These are phyloP conservation scores for Eimeria brunetti DNA, from an alignment of 169 alveolate species.

Conservation along the genomic window DNA sequence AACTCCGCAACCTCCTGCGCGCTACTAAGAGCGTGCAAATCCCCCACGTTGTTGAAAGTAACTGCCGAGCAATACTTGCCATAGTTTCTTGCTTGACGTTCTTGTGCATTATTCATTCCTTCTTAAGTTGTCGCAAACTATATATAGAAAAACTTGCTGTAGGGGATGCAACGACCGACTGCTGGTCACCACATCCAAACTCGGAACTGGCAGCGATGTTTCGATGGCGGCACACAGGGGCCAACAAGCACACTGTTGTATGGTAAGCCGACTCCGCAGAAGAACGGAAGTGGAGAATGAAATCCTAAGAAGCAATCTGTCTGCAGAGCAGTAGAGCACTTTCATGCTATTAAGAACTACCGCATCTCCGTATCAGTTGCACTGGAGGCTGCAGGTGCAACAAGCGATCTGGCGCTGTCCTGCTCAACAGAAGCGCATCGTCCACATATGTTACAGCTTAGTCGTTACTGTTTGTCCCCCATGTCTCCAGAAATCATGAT, in stretches of 20 bases:
- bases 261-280: too few species aligned
- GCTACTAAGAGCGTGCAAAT: not conserved
- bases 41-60: not conserved
- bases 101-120: not conserved
- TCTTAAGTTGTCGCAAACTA: not conserved
- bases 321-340: not conserved
- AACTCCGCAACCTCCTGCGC: not conserved
- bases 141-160: too few species aligned
- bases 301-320: not conserved
- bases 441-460: not conserved
- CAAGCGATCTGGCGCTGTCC: not conserved
- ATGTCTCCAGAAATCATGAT: too few species aligned
- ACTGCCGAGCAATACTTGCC: not conserved
- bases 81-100: not conserved
- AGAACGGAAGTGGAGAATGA: too few species aligned
- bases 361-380: not conserved
- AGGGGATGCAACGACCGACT: too few species aligned
- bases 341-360: not conserved
- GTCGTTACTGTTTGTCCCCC: not conserved
- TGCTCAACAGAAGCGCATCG: not conserved
- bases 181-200: too few species aligned
- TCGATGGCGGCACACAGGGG: too few species aligned
- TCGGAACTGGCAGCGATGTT: too few species aligned
- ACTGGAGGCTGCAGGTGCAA: not conserved
- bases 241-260: too few species aligned